phyloP scores from a whole-genome alignment of 2,329 filamentous ascomycete genomes.

The Epichloe scottii region DNA sequence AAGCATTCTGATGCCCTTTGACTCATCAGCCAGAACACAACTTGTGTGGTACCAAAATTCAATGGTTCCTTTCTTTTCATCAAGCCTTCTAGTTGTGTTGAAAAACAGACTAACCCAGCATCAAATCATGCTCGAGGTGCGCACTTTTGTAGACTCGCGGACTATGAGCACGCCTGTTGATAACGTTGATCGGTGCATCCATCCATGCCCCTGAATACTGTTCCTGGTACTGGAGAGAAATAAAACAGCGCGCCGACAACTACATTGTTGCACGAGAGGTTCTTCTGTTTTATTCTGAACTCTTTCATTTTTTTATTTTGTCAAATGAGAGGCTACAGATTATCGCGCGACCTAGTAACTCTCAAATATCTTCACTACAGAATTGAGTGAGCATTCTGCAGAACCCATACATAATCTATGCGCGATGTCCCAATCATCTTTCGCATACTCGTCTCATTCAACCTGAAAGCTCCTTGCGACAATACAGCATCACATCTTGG shows the following conservation, averaged over 20 bases:
- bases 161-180: not conserved
- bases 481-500: constrained; percentile 33
- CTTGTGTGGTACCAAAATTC: not conserved
- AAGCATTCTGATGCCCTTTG: not conserved
- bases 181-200: not conserved
- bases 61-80: not conserved
- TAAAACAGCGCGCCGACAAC: not conserved
- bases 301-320: not conserved
- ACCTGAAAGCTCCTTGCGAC: not conserved
- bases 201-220: too few relatives aligned
- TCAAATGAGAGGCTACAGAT: not conserved
- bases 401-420: too few relatives aligned
- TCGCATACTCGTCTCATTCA: not conserved
- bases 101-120: not conserved
- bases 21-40: not conserved
- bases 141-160: not conserved
- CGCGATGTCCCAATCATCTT: not conserved
- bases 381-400: not conserved
- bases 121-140: not conserved
- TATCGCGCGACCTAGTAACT: not conserved
- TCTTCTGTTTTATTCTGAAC: not conserved
- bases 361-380: not conserved
- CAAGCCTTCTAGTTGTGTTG: not conserved
- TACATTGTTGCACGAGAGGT: not conserved
- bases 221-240: not conserved